phyloP scores from a whole-genome alignment of 768 basidiomycete species.

The Amylocystis lapponica region DNA sequence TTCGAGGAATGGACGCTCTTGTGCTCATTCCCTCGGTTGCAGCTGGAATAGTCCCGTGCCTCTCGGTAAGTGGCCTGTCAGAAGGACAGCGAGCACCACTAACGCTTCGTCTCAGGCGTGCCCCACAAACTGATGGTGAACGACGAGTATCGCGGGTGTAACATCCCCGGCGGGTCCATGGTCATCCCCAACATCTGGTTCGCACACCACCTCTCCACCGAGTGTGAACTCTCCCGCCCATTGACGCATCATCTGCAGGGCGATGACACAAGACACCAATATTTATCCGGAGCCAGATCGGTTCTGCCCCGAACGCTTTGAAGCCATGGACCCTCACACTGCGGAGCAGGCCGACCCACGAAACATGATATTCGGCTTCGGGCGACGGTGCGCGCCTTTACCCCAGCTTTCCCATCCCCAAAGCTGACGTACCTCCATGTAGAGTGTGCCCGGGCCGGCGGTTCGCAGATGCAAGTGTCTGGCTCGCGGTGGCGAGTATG shows the following conservation, averaged over 20 bases:
- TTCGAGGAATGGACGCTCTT: too few species aligned
- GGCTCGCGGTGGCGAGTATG: constrained; percentile 40
- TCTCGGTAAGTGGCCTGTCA: constrained; percentile 5
- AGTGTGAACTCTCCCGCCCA: background rate
- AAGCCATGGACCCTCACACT: constrained; percentile 31
- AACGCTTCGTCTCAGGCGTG: constrained; percentile 5
- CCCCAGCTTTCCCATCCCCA: too few species aligned
- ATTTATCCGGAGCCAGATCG: constrained; percentile 37
- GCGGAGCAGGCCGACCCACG: constrained; percentile 32
- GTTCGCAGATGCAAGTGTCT: constrained; percentile 44
- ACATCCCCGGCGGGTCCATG: constrained; percentile 15
- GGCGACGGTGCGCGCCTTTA: constrained; percentile 28
- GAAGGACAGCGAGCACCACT: background rate
- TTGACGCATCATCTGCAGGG: constrained; percentile 14
- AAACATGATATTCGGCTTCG: constrained; percentile 52
- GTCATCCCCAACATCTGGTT: constrained; percentile 19
- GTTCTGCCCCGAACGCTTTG: constrained; percentile 48
- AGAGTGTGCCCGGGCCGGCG: constrained; percentile 52
- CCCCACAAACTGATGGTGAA: constrained; percentile 15
- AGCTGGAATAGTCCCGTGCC: constrained; percentile 15
- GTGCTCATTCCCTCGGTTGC: too few species aligned
- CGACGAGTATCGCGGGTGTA: constrained; percentile 19
- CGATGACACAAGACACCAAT: constrained; percentile 19
- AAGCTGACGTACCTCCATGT: too few species aligned
- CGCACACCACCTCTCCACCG: background rate